phyloP scores from a whole-genome alignment of 495 filamentous ascomycete species.

The Annulohypoxylon moriforme region DNA sequence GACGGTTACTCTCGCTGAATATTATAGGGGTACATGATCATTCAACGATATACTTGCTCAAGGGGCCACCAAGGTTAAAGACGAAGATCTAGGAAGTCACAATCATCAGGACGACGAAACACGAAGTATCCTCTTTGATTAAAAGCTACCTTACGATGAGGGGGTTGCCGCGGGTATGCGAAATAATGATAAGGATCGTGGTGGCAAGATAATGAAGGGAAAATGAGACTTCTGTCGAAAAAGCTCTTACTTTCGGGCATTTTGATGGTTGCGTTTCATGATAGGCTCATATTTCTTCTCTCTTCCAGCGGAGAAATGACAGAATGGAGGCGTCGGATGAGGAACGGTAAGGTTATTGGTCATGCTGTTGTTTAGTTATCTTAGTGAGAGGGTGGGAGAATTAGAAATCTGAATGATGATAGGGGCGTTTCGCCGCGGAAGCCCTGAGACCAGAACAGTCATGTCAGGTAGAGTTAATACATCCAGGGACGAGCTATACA shows the following conservation, averaged over 20 bases:
- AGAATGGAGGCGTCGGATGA: conserved; percentile 13
- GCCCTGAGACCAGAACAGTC: neutral
- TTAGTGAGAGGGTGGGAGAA: neutral
- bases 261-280: neutral
- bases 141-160: neutral
- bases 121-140: neutral
- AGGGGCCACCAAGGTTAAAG: neutral
- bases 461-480: conserved; percentile 3
- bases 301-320: conserved; percentile 7
- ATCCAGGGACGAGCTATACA: conserved; percentile 6
- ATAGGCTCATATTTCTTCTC: conserved; percentile 5
- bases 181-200: neutral
- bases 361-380: neutral
- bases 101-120: neutral
- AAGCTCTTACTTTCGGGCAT: neutral
- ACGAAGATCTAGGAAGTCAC: neutral
- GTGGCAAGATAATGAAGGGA: neutral
- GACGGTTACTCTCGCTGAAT: neutral
- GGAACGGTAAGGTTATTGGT: neutral
- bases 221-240: neutral
- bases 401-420: neutral
- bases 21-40: neutral
- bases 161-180: conserved; percentile 9
- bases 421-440: neutral
- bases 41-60: neutral